Percentiles rank a stretch among this genome's conserved stretches.
Conservation (phyloP, 2,329 filamentous ascomycete species). For the Cercospora sojina region DNA sequence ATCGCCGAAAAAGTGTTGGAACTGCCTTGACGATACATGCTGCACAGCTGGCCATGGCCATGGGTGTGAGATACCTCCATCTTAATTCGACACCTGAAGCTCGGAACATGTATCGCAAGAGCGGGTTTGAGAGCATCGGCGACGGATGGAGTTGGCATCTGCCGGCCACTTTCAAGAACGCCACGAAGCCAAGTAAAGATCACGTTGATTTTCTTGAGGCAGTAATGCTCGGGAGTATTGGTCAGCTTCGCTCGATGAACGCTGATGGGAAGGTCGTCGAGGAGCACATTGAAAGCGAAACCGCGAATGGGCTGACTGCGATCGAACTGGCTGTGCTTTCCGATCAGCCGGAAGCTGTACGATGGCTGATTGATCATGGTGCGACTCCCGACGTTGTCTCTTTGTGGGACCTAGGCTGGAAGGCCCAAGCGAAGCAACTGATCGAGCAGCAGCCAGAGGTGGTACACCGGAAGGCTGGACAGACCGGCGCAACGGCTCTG, state of each 20-base stretch:
- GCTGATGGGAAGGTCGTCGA: background rate
- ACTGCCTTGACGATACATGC: background rate
- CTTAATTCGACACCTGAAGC: background rate
- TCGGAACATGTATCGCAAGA: background rate
- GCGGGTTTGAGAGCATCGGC: background rate
- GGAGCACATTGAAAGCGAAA: background rate
- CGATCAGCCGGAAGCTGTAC: background rate
- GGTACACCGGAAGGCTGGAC: background rate
- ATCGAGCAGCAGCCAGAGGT: background rate
- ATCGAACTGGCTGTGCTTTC: background rate
- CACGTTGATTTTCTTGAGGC: background rate
- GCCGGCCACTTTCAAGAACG: background rate
- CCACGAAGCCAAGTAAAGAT: background rate
- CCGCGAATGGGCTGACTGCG: background rate
- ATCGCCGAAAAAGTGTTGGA: background rate
- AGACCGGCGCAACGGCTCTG: background rate
- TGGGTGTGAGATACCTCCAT: background rate
- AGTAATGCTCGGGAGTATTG: background rate
- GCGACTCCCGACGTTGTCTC: background rate
- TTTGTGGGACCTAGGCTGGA: background rate
- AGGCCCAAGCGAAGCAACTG: background rate
- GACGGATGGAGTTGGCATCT: background rate
- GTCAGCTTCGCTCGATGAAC: background rate
- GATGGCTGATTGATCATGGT: background rate
- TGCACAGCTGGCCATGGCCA: background rate